Evolutionary conservation across 2,329 filamentous ascomycete species (phyloP), one percentile per base, ranked within the genome.

Genomic region (Pseudocercospora macadamiae): DNA sequence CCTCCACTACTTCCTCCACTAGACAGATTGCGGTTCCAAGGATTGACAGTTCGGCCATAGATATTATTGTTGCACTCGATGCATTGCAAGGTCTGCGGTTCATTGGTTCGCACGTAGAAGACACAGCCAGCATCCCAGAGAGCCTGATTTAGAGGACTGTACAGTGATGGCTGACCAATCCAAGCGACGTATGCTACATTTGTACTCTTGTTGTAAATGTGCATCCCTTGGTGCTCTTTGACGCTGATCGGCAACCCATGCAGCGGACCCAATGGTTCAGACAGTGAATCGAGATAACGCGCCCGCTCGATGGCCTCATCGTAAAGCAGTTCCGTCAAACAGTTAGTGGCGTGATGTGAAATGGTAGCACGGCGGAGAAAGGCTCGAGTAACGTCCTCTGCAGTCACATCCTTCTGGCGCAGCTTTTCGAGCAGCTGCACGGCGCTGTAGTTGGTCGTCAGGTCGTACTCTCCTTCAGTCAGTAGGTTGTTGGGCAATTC

Each of bases 1-100:
- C 88, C 88, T 9, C 88, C 88, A 0, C 83, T 85, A 6, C 82
- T 85, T 2, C 88, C 88, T 3, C 88, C 88, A 0, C 84, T 79
- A 0, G 83, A 86, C 28, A 86, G 76, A 18, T 79, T 74, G 0
- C 82, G 78, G 59, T 89, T 89, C 57, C 81, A 76, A 0, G 88
- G 87, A 66, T 89, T 89, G 2, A 88, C 73, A 0, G 84, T 76
- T 2, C 76, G 68, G 3, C 76, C 76, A 54, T 78, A 79, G 25
- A 79, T 61, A 49, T 71, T 68, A 62, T 68, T 71, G 34, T 70
- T 63, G 3, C 60, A 62, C 45, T 71, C 70, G 18, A 60, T 64
- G 7, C 66, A 68, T 45, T 51, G 49, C 12, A 60, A 28, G 19
- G 80, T 83, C 62, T 83, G 80, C 3, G 83, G 81, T 3, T 84